These are phyloP conservation scores for Ustilago hordei DNA, from an alignment of 1,284 basidiomycete species.

Conservation along the genomic window DNA sequence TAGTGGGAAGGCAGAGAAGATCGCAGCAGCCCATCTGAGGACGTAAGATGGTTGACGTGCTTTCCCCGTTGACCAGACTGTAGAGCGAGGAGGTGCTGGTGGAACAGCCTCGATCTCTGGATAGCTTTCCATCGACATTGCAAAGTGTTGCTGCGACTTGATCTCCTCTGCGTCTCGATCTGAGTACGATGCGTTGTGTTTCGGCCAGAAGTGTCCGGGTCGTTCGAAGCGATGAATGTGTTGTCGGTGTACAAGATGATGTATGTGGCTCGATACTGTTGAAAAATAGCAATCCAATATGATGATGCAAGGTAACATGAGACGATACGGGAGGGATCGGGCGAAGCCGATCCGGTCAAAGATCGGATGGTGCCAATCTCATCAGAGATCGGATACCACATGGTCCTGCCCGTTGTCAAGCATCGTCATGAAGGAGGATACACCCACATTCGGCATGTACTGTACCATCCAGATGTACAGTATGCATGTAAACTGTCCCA, in stretches of 20 bases:
- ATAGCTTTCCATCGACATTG: conserved; percentile 29
- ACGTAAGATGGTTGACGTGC: conserved; percentile 18
- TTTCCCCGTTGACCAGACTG: conserved; percentile 21
- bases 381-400: no score
- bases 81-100: conserved; percentile 42
- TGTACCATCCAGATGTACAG: no score
- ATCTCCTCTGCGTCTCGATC: background rate
- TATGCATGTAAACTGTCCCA: no score
- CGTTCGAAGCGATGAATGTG: background rate
- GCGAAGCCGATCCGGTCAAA: no score
- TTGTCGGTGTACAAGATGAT: background rate
- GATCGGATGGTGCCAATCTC: no score
- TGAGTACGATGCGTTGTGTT: background rate
- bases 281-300: no score
- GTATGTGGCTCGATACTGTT: background rate
- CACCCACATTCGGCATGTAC: no score
- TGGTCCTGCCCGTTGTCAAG: no score
- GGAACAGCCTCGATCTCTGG: conserved; percentile 56
- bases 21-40: conserved; percentile 35
- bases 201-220: background rate
- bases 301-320: no score
- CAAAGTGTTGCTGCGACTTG: background rate
- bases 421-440: no score
- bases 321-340: no score
- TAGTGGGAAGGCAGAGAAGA: conserved; percentile 51